A percentile compares a stretch with the other conserved stretches of the same genome.
Evolutionary conservation across 2,329 filamentous ascomycete species (phyloP).

Genomic region (Hymenoscyphus linearis): DNA sequence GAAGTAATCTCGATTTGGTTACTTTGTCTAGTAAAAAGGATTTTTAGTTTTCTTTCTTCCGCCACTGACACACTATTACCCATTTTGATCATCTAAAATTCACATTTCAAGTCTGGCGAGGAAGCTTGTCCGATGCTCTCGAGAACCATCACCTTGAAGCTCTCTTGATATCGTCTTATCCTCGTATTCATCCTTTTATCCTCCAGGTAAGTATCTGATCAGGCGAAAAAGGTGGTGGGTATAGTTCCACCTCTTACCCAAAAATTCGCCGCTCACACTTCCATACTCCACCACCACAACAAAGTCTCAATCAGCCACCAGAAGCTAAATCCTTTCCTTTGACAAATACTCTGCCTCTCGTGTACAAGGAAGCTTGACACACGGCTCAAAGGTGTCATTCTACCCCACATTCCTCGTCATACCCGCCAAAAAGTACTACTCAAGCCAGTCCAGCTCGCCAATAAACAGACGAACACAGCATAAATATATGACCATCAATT

Average conservation of each 20-base stretch:
- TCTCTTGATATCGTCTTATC: neutral
- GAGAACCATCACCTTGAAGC: neutral
- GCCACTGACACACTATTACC: too few relatives aligned
- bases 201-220: neutral
- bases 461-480: neutral
- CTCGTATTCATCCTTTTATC: neutral
- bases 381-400: neutral
- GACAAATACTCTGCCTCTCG: neutral
- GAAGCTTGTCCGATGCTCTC: neutral
- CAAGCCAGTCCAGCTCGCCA: neutral
- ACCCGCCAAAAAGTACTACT: neutral
- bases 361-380: neutral
- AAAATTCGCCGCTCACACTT: neutral
- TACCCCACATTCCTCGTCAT: neutral
- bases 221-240: neutral
- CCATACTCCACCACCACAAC: neutral
- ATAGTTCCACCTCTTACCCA: neutral
- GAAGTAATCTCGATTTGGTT: too few relatives aligned
- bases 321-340: neutral
- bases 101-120: neutral
- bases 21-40: too few relatives aligned
- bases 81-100: neutral
- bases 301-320: neutral
- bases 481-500: neutral
- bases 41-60: too few relatives aligned